phyloP scores from a whole-genome alignment of 148 eudicot genomes.

The Pharnaceum exiguum region DNA sequence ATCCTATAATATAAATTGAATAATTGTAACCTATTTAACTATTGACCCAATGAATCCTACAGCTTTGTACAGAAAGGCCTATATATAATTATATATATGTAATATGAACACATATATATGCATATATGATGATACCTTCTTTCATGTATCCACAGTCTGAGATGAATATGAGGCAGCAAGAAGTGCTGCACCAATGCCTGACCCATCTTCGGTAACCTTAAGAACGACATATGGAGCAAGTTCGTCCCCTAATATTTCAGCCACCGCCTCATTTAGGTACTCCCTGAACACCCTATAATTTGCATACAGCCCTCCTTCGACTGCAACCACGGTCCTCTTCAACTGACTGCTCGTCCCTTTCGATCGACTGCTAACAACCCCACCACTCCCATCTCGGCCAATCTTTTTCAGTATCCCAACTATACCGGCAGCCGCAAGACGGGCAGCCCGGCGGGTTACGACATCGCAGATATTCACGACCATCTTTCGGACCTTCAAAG shows the following conservation, averaged over 20 bases:
- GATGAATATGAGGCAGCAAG: constrained; percentile 67
- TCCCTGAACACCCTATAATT: constrained; percentile 61
- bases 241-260: constrained; percentile 79
- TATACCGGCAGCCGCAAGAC: constrained; percentile 86
- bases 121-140: neutral
- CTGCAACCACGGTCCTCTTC: constrained; percentile 76
- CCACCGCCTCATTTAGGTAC: constrained; percentile 70
- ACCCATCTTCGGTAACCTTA: constrained; percentile 73
- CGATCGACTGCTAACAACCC: constrained; percentile 45
- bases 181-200: constrained; percentile 86
- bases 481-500: constrained; percentile 65
- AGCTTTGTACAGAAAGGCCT: constrained; percentile 47
- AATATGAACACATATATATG: constrained; percentile 20
- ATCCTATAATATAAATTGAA: constrained; percentile 18
- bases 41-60: constrained; percentile 40
- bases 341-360: constrained; percentile 31
- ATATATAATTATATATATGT: constrained; percentile 29
- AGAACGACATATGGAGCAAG: constrained; percentile 49
- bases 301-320: constrained; percentile 73
- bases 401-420: constrained; percentile 86
- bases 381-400: constrained; percentile 84
- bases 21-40: constrained; percentile 2
- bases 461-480: constrained; percentile 84
- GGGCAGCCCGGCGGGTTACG: constrained; percentile 72
- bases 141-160: constrained; percentile 28